Base-by-base conservation (phyloP, 306 rosid genomes). In the Herpetospermum pedunculosum region DNA sequence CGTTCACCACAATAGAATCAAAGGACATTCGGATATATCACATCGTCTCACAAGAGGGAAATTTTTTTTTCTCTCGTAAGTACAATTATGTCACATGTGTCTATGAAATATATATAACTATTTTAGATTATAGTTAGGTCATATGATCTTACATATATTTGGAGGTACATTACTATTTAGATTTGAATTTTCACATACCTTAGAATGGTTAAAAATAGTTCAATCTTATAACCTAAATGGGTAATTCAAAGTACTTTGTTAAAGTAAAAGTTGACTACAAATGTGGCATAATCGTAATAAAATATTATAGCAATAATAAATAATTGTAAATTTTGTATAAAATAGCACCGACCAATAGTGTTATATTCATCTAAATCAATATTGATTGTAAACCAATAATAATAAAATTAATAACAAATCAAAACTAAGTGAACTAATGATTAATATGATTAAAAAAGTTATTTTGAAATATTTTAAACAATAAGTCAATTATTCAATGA, bases 71-170 rank as follows among this genome's bases (percentile, higher is more conserved):
- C 13, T 60, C 2, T 32, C 2, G 4, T 0, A 6, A 11, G 67
- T 59, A 59, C 67, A 59, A 62, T 62, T 37, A 60, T 60, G 32
- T 60, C 69, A 62, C 70, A 62, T 62, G 46, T 62, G 11, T n/a
- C 70, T 62, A 62, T 35, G 34, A 47, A 55, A 18, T 55, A 55
- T 55, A 55, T 48, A 3, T 55, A 55, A 18, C 63, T 26, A 0
- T 54, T 54, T 26, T 25, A 26, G 40, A 35, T 62, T 62, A 25
- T 34, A 62, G 70, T 21, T 58, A 4, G 21, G 46, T 55, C 63
- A 26, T 55, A 13, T 48, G 49, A 23, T 18, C 46, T 62, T 59
- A 15, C 35, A 59, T 12, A 59, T 14, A 58, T 58, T 58, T 58
- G 21, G 11, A 30, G 40, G 38, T 15, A 11, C 21, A 59, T 59